phyloP scores from a whole-genome alignment of 192 early-diverging fungal species.

The Coemansia sp. region DNA sequence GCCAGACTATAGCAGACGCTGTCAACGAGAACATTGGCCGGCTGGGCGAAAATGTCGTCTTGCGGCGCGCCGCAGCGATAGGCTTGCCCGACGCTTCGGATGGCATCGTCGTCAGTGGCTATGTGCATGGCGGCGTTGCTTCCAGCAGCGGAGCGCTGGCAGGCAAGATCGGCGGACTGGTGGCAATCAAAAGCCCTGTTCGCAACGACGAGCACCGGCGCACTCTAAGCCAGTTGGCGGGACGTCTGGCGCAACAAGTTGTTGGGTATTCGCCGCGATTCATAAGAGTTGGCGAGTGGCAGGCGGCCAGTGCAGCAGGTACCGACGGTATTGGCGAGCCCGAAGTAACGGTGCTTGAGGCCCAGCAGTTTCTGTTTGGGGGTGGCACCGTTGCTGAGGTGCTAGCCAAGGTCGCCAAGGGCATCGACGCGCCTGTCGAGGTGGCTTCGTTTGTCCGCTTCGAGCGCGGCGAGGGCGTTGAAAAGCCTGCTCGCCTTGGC shows the following conservation, averaged over 20 bases:
- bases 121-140: slow-evolving; percentile 67
- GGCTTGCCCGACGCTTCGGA: slow-evolving; percentile 12
- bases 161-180: slow-evolving; percentile 80
- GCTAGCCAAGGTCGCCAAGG: slow-evolving; percentile 51
- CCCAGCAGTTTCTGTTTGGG: slow-evolving; percentile 74
- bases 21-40: slow-evolving; percentile 78
- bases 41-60: slow-evolving; percentile 83
- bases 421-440: slow-evolving; percentile 51
- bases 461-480: slow-evolving; percentile 84
- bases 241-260: slow-evolving; percentile 81
- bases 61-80: slow-evolving; percentile 60
- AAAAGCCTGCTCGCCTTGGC: slow-evolving; percentile 63
- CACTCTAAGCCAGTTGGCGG: slow-evolving; percentile 58
- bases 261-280: slow-evolving; percentile 74
- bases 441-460: slow-evolving; percentile 72
- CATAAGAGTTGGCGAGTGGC: slow-evolving; percentile 45
- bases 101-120: slow-evolving; percentile 56
- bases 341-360: slow-evolving; percentile 56
- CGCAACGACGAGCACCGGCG: slow-evolving; percentile 13
- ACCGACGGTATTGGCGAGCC: slow-evolving; percentile 17
- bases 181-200: slow-evolving; percentile 53
- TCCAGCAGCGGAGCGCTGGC: slow-evolving; percentile 32
- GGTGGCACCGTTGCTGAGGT: slow-evolving; percentile 65
- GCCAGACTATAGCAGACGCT: slow-evolving; percentile 57
- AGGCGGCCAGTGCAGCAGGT: slow-evolving; percentile 28